Evolutionary conservation across 2,329 filamentous ascomycete genomes (phyloP), one percentile per base, ranked within the genome.

Genomic region (Tolypocladium album): DNA sequence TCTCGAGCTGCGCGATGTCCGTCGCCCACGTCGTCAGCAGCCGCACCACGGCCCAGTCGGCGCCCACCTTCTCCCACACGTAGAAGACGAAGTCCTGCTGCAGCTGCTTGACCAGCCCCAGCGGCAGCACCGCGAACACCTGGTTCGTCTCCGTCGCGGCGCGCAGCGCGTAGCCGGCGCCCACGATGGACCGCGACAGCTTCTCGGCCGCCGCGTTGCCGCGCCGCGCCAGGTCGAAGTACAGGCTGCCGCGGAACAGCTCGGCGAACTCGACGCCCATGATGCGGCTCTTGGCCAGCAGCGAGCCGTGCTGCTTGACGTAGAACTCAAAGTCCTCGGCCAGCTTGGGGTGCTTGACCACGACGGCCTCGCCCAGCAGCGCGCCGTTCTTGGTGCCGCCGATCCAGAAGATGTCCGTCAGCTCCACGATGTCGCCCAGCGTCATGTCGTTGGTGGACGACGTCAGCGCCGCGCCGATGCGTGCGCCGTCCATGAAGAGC

Each of bases 361-460:
- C 73, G 8, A 82, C 75, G 1, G 79, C 79, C 61, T 82, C 79
- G 1, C 79, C 79, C 4, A 82, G 70, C 4, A 82, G 64, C 0
- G 78, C 78, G 1, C 79, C 79, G 62, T 78, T 78, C 63, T 82
- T 82, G 5, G 79, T 82, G 0, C 79, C 79, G 3, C 79, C 79
- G 43, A 82, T 80, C 79, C 79, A 82, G 68, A 82, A 82, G 24
- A 82, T 78, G 59, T 82, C 79, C 0, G 76, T 79, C 47, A 79
- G 64, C 5, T 78, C 74, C 1, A 79, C 66, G 7, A 82, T 67
- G 58, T 82, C 79, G 0, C 64, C 63, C 6, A 79, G 69, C 0
- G 72, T 74, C 67, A 81, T 66, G 59, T 80, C 76, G 45, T 77
- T 79, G 27, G 66, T 68, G 12, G 64, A 67, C 0, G 78, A 77